Percentiles rank a stretch among this genome's conserved stretches.
Evolutionary conservation across 768 basidiomycete species (phyloP).

Genomic region (Pluteus cervinus): DNA sequence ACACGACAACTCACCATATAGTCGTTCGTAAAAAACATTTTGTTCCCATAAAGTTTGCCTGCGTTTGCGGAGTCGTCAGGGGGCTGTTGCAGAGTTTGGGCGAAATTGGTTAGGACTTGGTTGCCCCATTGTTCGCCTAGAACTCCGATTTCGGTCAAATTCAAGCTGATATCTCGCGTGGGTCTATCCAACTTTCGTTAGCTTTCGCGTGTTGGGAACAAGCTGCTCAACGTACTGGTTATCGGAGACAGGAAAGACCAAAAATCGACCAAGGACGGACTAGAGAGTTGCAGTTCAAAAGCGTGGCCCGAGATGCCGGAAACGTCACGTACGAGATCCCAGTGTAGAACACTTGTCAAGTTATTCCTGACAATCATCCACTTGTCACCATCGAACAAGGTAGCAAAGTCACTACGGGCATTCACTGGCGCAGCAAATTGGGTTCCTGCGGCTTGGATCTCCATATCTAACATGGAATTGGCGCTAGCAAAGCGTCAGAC

Average conservation of each 20-base stretch:
- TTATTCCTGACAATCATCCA: conserved; percentile 71
- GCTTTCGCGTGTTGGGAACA: too few species aligned
- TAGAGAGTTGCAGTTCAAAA: conserved; percentile 24
- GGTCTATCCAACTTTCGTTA: too few species aligned
- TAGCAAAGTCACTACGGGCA: conserved; percentile 43
- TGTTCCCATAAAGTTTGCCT: conserved; percentile 48
- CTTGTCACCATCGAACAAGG: conserved; percentile 48
- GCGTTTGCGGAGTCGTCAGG: conserved; percentile 50
- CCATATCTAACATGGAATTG: conserved; percentile 57
- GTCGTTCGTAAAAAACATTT: conserved; percentile 62
- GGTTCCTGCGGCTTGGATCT: conserved; percentile 56
- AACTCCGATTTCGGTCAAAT: conserved; percentile 42
- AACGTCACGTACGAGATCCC: conserved; percentile 61
- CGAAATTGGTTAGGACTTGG: conserved; percentile 28
- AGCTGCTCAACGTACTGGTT: conserved; percentile 30
- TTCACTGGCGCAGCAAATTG: conserved; percentile 40
- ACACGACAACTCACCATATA: conserved; percentile 46
- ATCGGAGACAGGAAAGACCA: conserved; percentile 56
- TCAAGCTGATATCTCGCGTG: conserved; percentile 47
- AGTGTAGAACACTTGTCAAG: conserved; percentile 54
- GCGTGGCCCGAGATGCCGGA: too few species aligned
- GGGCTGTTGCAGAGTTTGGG: conserved; percentile 26
- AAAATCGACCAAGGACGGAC: conserved; percentile 62
- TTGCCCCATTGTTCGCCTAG: conserved; percentile 52
- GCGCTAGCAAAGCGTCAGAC: conserved; percentile 26